These are phyloP conservation scores for Stemphylium vesicarium DNA, from an alignment of 2,329 filamentous ascomycete genomes.

Conservation along the genomic window DNA sequence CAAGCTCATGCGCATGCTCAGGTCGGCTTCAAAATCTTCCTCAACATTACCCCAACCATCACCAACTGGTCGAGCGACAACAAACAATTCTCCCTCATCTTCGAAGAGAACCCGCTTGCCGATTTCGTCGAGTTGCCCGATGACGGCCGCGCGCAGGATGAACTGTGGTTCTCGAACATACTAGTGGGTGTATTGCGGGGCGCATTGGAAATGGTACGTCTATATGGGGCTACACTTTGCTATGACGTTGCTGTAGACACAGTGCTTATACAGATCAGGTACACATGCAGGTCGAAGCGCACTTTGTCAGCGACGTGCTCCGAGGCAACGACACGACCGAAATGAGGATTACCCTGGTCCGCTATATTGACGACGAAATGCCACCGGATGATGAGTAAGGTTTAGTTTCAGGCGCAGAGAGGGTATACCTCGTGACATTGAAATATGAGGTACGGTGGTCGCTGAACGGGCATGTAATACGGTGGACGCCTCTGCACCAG, in stretches of 20 bases:
- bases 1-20: conserved; percentile 48
- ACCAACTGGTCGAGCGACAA: conserved; percentile 96
- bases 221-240: background rate
- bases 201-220: conserved; percentile 86
- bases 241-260: background rate
- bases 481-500: background rate
- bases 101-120: conserved; percentile 95
- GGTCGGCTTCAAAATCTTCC: conserved; percentile 98
- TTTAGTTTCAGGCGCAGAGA: background rate
- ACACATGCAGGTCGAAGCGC: conserved; percentile 97
- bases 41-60: conserved; percentile 92
- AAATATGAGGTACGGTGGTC: background rate
- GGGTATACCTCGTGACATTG: background rate
- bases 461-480: background rate
- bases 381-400: conserved; percentile 90
- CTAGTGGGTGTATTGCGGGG: conserved; percentile 91
- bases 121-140: conserved; percentile 98
- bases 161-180: conserved; percentile 98
- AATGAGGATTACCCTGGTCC: conserved; percentile 89
- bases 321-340: conserved; percentile 95
- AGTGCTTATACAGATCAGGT: conserved; percentile 55
- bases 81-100: conserved; percentile 94
- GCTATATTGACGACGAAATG: conserved; percentile 97
- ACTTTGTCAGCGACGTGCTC: conserved; percentile 92
- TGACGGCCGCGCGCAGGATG: conserved; percentile 92